These are phyloP conservation scores for Verbena officinalis DNA, from an alignment of 257 asterid genomes.

Conservation along the genomic window DNA sequence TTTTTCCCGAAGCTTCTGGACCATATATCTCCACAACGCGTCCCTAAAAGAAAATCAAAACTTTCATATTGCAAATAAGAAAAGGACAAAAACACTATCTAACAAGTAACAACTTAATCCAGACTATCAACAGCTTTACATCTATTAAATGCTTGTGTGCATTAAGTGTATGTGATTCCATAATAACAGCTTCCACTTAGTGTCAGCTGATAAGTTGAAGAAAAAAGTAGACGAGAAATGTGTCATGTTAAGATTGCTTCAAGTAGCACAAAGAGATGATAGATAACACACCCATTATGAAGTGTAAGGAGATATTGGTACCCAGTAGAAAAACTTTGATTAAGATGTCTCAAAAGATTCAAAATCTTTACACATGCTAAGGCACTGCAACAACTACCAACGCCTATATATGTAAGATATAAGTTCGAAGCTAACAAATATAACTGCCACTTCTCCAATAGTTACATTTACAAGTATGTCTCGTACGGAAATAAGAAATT, in stretches of 20 bases:
- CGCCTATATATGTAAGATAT: background rate
- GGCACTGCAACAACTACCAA: slow-evolving; percentile 14
- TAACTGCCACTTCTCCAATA: slow-evolving; percentile 9
- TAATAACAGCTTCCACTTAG: background rate
- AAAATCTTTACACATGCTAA: slow-evolving; percentile 11
- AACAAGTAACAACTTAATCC: background rate
- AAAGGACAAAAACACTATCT: background rate
- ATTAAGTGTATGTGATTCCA: background rate
- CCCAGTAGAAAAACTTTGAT: background rate
- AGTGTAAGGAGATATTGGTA: slow-evolving; percentile 2
- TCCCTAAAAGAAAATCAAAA: slow-evolving; percentile 50
- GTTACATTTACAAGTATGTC: slow-evolving; percentile 4
- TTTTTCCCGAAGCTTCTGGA: slow-evolving; percentile 97
- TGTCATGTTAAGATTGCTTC: slow-evolving; percentile 1
- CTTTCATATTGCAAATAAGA: slow-evolving; percentile 17
- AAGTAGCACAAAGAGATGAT: slow-evolving; percentile 17
- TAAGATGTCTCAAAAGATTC: background rate
- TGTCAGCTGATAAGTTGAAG: slow-evolving; percentile 13
- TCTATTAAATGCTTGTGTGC: background rate
- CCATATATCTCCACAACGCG: slow-evolving; percentile 97
- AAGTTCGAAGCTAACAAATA: background rate
- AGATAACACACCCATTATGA: slow-evolving; percentile 1
- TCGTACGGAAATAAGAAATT: slow-evolving; percentile 1
- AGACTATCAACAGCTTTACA: background rate
- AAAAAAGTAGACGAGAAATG: slow-evolving; percentile 4